Base-by-base conservation (phyloP, 2,329 filamentous ascomycete species). In the Nemania diffusa region DNA sequence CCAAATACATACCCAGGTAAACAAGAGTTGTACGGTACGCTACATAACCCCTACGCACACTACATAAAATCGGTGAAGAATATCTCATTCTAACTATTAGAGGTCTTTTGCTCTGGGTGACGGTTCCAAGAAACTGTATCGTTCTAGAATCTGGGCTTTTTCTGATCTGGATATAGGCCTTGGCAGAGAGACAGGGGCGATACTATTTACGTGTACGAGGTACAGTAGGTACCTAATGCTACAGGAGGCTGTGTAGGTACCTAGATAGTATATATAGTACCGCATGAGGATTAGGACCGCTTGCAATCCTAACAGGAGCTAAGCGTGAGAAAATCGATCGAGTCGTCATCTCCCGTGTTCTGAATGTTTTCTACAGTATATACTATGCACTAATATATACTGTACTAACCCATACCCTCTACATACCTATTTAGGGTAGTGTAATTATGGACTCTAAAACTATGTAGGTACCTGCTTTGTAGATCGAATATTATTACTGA, bases 121-220 rank as follows among this genome's bases (percentile, higher is more conserved):
- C 34, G 22, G 17, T 22, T 34, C 34, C 58, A 48, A 53, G 50
- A 63, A 32, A 53, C n/a, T 40, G 34, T 48, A 56, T 51, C 42
- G 60, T 67, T 59, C 64, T 67, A 67, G 64, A 67, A 67, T 63
- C 40, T 22, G 40, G 44, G 22, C 52, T 40, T 32, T 32, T 32
- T 53, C n/a, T 58, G 51, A 60, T 60, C 62, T 64, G 11, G 53
- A 62, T 58, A 62, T 50, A 27, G 58, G 55, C 9, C 29, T 40
- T 37, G 52, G 34, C 51, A 22, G 57, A 26, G 37, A 3, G 24
- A 27, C 20, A 55, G 56, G 34, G 50, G 42, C 42, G 29, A 48
- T 13, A 51, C 40, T 40, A 40, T 40, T 5, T 9, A 32, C 9
- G 29, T 32, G 29, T 32, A 32, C 29, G 9, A 32, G 29, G 29